Percentiles rank a stretch among this genome's conserved stretches.
Conservation (phyloP, 2,329 filamentous ascomycete genomes). For the Aspergillus fischeri region DNA sequence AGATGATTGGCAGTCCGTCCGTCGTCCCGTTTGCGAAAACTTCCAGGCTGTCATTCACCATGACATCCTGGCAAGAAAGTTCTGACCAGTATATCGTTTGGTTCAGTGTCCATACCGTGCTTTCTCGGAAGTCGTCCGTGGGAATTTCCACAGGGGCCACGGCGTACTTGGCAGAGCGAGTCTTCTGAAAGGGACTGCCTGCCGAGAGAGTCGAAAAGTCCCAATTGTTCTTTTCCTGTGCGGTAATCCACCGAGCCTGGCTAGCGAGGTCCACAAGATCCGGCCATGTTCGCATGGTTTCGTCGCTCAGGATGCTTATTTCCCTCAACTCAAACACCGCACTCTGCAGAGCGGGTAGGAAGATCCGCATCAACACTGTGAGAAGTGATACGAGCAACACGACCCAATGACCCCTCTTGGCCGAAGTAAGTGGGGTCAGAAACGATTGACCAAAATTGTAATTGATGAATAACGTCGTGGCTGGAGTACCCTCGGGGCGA, state of each 20-base stretch:
- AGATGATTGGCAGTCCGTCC: conserved; percentile 13
- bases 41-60: conserved; percentile 15
- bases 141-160: conserved; percentile 31
- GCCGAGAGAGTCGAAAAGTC: conserved; percentile 21
- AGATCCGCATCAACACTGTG: conserved; percentile 29
- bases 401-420: conserved; percentile 29
- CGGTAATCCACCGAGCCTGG: conserved; percentile 29
- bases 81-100: conserved; percentile 32
- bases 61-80: conserved; percentile 20
- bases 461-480: conserved; percentile 32
- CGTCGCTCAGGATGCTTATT: conserved; percentile 18
- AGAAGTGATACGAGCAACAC: conserved; percentile 29
- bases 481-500: conserved; percentile 28
- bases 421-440: conserved; percentile 29
- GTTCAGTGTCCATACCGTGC: conserved; percentile 29
- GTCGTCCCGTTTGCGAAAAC: conserved; percentile 20
- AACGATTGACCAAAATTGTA: conserved; percentile 36
- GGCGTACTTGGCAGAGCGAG: conserved; percentile 27
- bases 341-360: conserved; percentile 31
- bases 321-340: conserved; percentile 29
- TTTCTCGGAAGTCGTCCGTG: conserved; percentile 15
- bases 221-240: conserved; percentile 22
- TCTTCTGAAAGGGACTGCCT: conserved; percentile 12
- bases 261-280: conserved; percentile 22
- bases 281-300: conserved; percentile 27